These are phyloP conservation scores for Tricholoma saponaceum DNA, from an alignment of 768 basidiomycete genomes.

Conservation along the genomic window DNA sequence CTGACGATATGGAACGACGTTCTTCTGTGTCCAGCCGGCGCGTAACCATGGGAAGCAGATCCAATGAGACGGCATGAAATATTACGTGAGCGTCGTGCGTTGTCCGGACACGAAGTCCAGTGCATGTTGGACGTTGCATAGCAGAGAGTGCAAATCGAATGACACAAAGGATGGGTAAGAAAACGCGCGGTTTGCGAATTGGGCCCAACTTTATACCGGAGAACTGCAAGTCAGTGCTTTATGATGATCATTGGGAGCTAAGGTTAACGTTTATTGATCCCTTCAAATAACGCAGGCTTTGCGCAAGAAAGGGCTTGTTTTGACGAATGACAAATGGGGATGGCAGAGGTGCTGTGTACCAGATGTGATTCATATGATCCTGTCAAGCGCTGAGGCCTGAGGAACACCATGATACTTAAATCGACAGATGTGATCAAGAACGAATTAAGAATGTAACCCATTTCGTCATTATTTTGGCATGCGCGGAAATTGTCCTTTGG, in stretches of 20 bases:
- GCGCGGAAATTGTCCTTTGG: not conserved
- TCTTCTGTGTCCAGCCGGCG: conserved; percentile 76
- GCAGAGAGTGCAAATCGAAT: not conserved
- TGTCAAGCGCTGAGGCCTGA: conserved; percentile 7
- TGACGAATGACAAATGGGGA: conserved; percentile 5
- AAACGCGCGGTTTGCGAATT: not conserved
- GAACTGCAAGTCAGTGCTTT: conserved; percentile 5
- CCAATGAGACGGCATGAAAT: conserved; percentile 65
- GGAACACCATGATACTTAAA: conserved; percentile 6
- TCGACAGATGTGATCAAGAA: conserved; percentile 19
- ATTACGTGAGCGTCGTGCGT: conserved; percentile 67
- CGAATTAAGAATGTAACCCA: not conserved
- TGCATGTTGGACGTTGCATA: conserved; percentile 71
- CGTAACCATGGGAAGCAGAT: conserved; percentile 60
- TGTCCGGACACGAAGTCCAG: conserved; percentile 56
- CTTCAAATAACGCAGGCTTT: conserved; percentile 7
- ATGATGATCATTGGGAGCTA: conserved; percentile 24
- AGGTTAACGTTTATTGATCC: conserved; percentile 22
- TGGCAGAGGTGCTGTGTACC: conserved; percentile 17
- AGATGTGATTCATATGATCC: conserved; percentile 5
- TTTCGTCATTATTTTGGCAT: not conserved
- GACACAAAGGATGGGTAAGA: not conserved
- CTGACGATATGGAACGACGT: conserved; percentile 62
- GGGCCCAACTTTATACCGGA: conserved; percentile 14
- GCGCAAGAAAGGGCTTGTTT: conserved; percentile 8